phyloP scores from a whole-genome alignment of 305 asterid species.

The Fraxinus baroniana region DNA sequence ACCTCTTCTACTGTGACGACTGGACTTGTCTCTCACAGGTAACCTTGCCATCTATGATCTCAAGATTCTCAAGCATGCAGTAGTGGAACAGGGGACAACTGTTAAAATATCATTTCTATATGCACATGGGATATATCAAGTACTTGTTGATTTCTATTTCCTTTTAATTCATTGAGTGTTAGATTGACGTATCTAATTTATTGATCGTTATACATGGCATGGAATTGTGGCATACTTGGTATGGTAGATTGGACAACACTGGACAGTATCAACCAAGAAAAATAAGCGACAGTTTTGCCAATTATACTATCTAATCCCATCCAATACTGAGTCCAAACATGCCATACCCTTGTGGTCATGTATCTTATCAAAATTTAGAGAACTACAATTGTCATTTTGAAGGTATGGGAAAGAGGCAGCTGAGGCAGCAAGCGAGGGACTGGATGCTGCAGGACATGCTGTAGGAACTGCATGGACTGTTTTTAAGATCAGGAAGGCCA shows the following conservation, averaged over 20 bases:
- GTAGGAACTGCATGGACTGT: slow-evolving; percentile 86
- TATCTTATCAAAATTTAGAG: neutral
- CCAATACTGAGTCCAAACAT: neutral
- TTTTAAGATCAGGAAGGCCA: slow-evolving; percentile 75
- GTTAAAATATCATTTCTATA: neutral
- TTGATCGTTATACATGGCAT: neutral
- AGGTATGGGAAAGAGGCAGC: slow-evolving; percentile 94
- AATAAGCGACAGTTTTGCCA: neutral
- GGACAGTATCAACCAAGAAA: too few relatives aligned
- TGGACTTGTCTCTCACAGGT: slow-evolving; percentile 83
- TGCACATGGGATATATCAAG: too few relatives aligned
- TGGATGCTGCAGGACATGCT: slow-evolving; percentile 86
- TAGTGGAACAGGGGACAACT: neutral
- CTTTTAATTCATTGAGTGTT: neutral
- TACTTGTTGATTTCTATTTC: neutral
- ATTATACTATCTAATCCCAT: neutral
- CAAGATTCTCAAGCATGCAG: neutral
- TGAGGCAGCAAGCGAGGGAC: slow-evolving; percentile 76
- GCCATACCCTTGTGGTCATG: neutral
- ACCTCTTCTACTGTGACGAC: slow-evolving; percentile 89
- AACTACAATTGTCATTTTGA: slow-evolving; percentile 18
- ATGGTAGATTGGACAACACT: neutral
- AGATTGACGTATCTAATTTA: neutral
- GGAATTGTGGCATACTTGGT: neutral
- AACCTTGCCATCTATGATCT: slow-evolving; percentile 12